These are phyloP conservation scores for Aspergillus nidulans DNA, from an alignment of 495 filamentous ascomycete species.

Conservation along the genomic window DNA sequence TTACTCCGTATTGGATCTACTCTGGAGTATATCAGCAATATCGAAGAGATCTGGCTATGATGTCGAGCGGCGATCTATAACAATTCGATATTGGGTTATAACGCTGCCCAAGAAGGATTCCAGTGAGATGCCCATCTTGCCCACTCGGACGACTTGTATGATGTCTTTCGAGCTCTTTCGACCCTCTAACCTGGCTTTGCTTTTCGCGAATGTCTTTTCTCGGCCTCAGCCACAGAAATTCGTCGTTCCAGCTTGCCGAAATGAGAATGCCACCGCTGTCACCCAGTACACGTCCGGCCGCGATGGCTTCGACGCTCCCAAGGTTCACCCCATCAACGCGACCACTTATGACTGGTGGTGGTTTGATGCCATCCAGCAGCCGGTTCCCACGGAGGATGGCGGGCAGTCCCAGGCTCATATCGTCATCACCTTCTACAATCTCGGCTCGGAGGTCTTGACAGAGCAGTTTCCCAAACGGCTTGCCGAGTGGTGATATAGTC, in stretches of 20 bases:
- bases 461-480: not conserved
- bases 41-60: too few species aligned
- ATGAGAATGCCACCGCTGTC: not conserved
- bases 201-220: not conserved
- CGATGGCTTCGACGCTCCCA: not conserved
- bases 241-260: not conserved
- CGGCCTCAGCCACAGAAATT: not conserved
- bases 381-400: not conserved
- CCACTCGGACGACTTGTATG: not conserved
- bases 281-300: not conserved
- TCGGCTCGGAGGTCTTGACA: not conserved
- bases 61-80: too few species aligned
- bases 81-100: too few species aligned
- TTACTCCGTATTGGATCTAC: too few species aligned
- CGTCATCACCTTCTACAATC: not conserved
- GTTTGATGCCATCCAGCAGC: not conserved
- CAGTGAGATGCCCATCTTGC: too few species aligned
- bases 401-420: not conserved
- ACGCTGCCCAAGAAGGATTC: too few species aligned
- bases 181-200: not conserved
- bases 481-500: not conserved
- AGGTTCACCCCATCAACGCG: not conserved
- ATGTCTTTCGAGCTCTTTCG: not conserved
- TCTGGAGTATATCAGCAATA: too few species aligned
- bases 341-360: conserved; percentile 7